A percentile compares a stretch with the other conserved stretches of the same genome.
These are phyloP conservation scores for Capsicum baccatum DNA, from an alignment of 257 asterid species.

Conservation along the genomic window DNA sequence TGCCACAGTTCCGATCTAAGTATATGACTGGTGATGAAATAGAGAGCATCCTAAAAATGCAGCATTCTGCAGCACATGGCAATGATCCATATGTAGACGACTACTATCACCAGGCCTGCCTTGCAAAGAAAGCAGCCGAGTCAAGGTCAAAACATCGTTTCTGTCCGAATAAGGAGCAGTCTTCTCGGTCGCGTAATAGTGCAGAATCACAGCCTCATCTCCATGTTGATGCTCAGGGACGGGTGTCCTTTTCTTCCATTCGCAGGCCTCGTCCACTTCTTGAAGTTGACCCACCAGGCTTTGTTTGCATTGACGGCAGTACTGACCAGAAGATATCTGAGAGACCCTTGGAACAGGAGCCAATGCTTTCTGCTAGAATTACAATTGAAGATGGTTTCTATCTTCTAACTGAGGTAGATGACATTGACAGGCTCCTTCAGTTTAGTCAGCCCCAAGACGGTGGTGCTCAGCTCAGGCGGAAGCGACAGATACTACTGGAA, in stretches of 20 bases:
- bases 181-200: slow-evolving; percentile 37
- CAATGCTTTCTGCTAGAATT: slow-evolving; percentile 46
- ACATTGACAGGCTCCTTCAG: slow-evolving; percentile 41
- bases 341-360: slow-evolving; percentile 45
- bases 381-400: slow-evolving; percentile 43
- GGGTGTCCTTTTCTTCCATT: slow-evolving; percentile 42
- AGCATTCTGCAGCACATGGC: slow-evolving; percentile 41
- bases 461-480: slow-evolving; percentile 47
- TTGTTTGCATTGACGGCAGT: slow-evolving; percentile 30
- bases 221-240: slow-evolving; percentile 44
- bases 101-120: slow-evolving; percentile 44
- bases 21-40: slow-evolving; percentile 45
- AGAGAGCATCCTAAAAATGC: slow-evolving; percentile 42
- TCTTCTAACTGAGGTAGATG: slow-evolving; percentile 46
- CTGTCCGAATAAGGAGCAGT: slow-evolving; percentile 37
- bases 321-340: slow-evolving; percentile 33
- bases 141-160: slow-evolving; percentile 35
- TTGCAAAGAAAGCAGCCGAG: slow-evolving; percentile 38
- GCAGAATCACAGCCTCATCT: slow-evolving; percentile 41
- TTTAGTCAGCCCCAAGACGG: slow-evolving; percentile 45
- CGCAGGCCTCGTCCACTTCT: slow-evolving; percentile 47
- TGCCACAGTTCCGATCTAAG: slow-evolving; percentile 43
- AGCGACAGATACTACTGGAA: slow-evolving; percentile 55
- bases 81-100: slow-evolving; percentile 44
- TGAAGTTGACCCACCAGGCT: slow-evolving; percentile 40